Conservation (phyloP, 2,329 filamentous ascomycete genomes). For the Aspergillus terreus region DNA sequence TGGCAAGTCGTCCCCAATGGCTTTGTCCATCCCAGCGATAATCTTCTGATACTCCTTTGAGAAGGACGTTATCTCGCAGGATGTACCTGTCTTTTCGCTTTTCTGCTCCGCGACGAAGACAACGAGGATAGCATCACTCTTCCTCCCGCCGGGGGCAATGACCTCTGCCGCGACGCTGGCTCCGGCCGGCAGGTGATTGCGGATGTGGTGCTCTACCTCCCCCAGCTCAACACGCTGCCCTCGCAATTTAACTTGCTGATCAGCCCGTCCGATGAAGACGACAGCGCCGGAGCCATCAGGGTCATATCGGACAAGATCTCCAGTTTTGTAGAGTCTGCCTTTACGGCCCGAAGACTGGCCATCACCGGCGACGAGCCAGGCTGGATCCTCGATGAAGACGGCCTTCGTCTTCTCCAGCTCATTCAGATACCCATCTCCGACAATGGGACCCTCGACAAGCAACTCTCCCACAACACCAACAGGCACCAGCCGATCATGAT, state of each 20-base stretch:
- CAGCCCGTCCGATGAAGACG: constrained; percentile 30
- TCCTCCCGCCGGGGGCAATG: constrained; percentile 15
- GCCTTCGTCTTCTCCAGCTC: constrained; percentile 19
- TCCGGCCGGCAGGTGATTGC: constrained; percentile 33
- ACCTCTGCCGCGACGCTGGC: constrained; percentile 46
- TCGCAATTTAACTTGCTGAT: constrained; percentile 33
- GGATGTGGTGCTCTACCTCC: constrained; percentile 29
- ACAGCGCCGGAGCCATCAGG: constrained; percentile 22
- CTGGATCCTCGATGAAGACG: constrained; percentile 23
- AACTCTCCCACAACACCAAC: constrained; percentile 36
- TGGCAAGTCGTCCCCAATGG: constrained; percentile 28
- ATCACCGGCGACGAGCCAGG: constrained; percentile 10
- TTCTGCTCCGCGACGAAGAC: constrained; percentile 40
- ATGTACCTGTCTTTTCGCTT: constrained; percentile 17
- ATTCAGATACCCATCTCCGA: constrained; percentile 39
- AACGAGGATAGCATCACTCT: constrained; percentile 43
- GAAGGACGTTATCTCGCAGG: constrained; percentile 9
- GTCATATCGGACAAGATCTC: constrained; percentile 32
- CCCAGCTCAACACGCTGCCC: constrained; percentile 36
- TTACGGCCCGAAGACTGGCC: background rate
- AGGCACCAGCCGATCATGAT: constrained; percentile 12
- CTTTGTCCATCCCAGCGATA: constrained; percentile 27
- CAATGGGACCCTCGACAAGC: constrained; percentile 38
- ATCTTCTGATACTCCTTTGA: constrained; percentile 21
- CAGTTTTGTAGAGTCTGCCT: constrained; percentile 32